Percentiles rank a stretch among this genome's conserved stretches.
phyloP scores from a whole-genome alignment of 2,329 filamentous ascomycete genomes.

The Diaporthe amygdali region DNA sequence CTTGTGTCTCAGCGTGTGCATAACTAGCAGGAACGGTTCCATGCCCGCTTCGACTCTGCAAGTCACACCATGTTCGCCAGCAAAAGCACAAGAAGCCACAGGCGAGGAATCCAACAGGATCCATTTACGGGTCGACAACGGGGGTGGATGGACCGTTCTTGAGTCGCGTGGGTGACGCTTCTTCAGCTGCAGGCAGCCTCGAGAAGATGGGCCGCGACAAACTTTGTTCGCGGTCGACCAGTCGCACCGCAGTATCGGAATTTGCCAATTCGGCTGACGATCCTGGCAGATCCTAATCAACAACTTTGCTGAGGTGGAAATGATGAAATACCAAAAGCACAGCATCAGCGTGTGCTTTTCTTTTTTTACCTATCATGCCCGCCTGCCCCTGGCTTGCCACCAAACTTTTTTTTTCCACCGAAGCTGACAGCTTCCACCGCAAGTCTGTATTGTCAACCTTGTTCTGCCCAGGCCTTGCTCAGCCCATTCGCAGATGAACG shows the following conservation, averaged over 20 bases:
- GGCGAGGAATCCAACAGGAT: not conserved
- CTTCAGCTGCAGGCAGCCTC: not conserved
- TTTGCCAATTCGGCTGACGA: conserved; percentile 9
- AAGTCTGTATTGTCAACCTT: not conserved
- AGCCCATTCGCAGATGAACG: not conserved
- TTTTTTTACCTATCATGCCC: not conserved
- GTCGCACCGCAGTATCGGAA: not conserved
- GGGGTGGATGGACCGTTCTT: not conserved
- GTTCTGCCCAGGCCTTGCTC: not conserved
- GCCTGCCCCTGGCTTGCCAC: not conserved
- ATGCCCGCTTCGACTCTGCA: not conserved
- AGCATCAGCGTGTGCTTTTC: not conserved
- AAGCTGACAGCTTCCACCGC: not conserved
- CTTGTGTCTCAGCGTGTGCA: not conserved
- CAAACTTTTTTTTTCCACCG: not conserved
- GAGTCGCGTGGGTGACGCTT: not conserved
- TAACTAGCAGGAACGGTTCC: not conserved
- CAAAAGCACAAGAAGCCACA: not conserved
- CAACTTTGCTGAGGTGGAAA: not conserved
- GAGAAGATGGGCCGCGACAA: not conserved
- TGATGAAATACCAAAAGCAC: conserved; percentile 11
- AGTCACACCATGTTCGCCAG: not conserved
- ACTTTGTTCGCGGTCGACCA: not conserved
- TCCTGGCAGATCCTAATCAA: conserved; percentile 14
- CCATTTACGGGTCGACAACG: not conserved